These are phyloP conservation scores for Camellia japonica DNA, from an alignment of 148 eudicot species.

Conservation along the genomic window DNA sequence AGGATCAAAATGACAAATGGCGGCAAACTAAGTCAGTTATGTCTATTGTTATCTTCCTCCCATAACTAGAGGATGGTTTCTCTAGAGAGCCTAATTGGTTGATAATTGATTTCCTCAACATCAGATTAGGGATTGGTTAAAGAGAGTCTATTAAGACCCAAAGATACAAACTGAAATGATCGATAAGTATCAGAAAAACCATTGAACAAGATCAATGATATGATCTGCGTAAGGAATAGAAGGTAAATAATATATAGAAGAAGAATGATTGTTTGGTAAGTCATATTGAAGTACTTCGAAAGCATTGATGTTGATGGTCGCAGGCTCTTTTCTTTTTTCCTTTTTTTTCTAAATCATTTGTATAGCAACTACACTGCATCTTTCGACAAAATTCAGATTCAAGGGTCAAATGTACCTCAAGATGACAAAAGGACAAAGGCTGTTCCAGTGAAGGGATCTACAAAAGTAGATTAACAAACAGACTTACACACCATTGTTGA, in stretches of 20 bases:
- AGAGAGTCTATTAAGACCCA: background rate
- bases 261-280: background rate
- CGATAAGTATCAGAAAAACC: background rate
- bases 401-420: background rate
- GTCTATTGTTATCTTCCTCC: background rate
- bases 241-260: background rate
- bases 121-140: background rate
- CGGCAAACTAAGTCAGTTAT: background rate
- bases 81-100: background rate
- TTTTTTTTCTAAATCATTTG: background rate
- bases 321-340: background rate
- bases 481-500: background rate
- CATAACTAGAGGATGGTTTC: constrained; percentile 9
- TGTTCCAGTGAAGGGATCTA: background rate
- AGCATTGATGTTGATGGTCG: background rate
- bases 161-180: background rate
- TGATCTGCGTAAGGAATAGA: background rate
- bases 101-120: background rate
- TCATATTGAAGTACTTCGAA: background rate
- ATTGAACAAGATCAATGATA: background rate
- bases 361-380: background rate
- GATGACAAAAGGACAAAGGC: background rate
- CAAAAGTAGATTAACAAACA: background rate
- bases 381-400: background rate
- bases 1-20: too few species aligned